These are phyloP conservation scores for Yamadazyma nakazawae DNA, from an alignment of 805 yeast species.

Conservation along the genomic window DNA sequence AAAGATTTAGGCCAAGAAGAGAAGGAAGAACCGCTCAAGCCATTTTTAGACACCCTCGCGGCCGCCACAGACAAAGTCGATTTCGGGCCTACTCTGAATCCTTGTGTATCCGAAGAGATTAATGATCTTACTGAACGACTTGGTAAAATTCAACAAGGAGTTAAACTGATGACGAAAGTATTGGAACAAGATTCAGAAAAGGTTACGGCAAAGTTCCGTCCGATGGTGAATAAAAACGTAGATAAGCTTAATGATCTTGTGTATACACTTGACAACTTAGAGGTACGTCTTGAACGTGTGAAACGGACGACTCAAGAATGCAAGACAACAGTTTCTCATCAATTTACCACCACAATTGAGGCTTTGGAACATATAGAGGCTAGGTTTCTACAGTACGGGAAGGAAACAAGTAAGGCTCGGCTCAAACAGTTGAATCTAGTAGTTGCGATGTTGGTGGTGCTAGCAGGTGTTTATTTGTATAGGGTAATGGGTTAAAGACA, in stretches of 20 bases:
- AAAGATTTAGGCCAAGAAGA: conserved; percentile 6
- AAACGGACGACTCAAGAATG: conserved; percentile 22
- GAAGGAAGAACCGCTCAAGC: conserved; percentile 2
- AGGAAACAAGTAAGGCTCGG: conserved; percentile 22
- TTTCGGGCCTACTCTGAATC: too few relatives aligned
- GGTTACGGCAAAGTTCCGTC: conserved; percentile 21
- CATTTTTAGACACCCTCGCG: conserved; percentile 10
- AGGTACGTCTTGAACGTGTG: conserved; percentile 22
- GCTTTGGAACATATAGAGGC: conserved; percentile 30
- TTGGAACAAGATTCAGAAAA: conserved; percentile 17
- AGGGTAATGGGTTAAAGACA: background rate
- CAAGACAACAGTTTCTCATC: conserved; percentile 24
- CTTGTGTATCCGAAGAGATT: conserved; percentile 11
- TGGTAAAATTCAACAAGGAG: conserved; percentile 15
- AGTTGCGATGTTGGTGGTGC: conserved; percentile 8
- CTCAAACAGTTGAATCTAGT: conserved; percentile 26
- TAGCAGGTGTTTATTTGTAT: conserved; percentile 5
- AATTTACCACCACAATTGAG: conserved; percentile 26
- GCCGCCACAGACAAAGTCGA: background rate
- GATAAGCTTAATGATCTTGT: conserved; percentile 27
- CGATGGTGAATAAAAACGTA: conserved; percentile 26
- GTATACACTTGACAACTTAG: conserved; percentile 23
- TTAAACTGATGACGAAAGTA: conserved; percentile 18
- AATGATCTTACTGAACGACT: conserved; percentile 19
- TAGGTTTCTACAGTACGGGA: conserved; percentile 26